Evolutionary conservation across 2,329 filamentous ascomycete genomes (phyloP), one percentile per base, ranked within the genome.

Genomic region (Diaporthe batatas): DNA sequence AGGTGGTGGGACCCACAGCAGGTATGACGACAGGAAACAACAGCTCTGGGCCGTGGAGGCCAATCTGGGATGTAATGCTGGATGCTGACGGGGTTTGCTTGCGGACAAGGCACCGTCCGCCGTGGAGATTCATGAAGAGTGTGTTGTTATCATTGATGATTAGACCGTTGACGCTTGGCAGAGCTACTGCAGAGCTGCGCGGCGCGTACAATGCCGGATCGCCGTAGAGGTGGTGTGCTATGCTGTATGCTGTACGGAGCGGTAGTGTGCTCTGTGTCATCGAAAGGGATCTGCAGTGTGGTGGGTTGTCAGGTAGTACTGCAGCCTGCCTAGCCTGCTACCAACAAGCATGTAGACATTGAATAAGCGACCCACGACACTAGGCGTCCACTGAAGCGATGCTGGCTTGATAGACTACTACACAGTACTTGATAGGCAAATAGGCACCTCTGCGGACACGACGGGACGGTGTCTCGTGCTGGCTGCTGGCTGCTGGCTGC

Each of bases 241-340:
- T 39, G 62, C 62, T 39, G 49, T 39, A 25, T 39, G 62, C 62
- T 39, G 49, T 70, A 70, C 44, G 49, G 34, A 62, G 70, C 57
- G 55, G 44, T 62, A 70, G 44, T 53, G 25, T 44, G 58, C 68
- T 53, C 49, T 53, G 49, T 62, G 39, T 58, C 54, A 49, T 64
- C 32, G 71, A 47, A 54, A 59, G 49, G 25, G 65, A 64, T 70
- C 71, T 71, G 68, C 72, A 55, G 36, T 68, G 62, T 57, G 39
- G 68, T 68, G 57, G 72, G 72, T 23, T 44, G 51, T n/a, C 53
- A 71, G 53, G 67, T 62, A 51, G 72, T 72, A 73, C 72, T 57
- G 62, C 72, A 72, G 69, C 72, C 59, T 53, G 62, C 62, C 44
- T 53, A 51, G 62, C 29, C 62, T 51, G 62, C 62, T 67, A 25